These are phyloP conservation scores for Monosporozyma aquatica DNA, from an alignment of 805 yeast species.

Conservation along the genomic window DNA sequence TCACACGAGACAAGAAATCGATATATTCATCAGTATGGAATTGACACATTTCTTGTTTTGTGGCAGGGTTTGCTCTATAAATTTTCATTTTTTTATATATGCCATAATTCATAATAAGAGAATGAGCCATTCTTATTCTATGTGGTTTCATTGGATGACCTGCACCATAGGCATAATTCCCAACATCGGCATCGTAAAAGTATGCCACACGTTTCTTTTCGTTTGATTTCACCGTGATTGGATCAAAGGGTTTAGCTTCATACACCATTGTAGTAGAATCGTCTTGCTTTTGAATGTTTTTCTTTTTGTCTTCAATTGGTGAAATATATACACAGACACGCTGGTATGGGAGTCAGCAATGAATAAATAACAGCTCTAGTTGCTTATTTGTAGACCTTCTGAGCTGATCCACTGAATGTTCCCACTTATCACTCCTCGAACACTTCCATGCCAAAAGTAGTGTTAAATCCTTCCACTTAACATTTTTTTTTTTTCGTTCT, in stretches of 20 bases:
- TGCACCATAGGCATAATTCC: slow-evolving; percentile 95
- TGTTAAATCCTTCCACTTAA: too few species aligned
- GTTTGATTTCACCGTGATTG: slow-evolving; percentile 45
- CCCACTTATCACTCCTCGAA: too few species aligned
- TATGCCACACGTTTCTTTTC: slow-evolving; percentile 57
- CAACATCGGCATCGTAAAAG: slow-evolving; percentile 86
- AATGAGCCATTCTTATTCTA: slow-evolving; percentile 97
- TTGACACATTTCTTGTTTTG: slow-evolving; percentile 96
- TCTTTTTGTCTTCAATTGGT: too few species aligned
- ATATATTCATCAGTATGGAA: slow-evolving; percentile 97
- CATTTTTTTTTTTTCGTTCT: too few species aligned
- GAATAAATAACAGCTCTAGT: too few species aligned
- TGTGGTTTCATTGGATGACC: slow-evolving; percentile 99
- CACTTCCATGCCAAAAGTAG: too few species aligned
- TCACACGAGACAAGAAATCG: slow-evolving; percentile 80
- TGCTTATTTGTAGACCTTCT: too few species aligned
- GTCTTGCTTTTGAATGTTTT: background rate
- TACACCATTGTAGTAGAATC: too few species aligned
- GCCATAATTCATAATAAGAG: slow-evolving; percentile 93
- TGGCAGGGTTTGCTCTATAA: slow-evolving; percentile 94
- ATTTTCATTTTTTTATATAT: slow-evolving; percentile 95
- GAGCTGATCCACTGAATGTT: too few species aligned
- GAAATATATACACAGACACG: too few species aligned
- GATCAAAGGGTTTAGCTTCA: slow-evolving; percentile 54
- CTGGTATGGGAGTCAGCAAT: too few species aligned